Percentiles rank a stretch among this genome's conserved stretches.
phyloP scores from a whole-genome alignment of 352 stramenopile genomes.

The Peronospora belbahrii region DNA sequence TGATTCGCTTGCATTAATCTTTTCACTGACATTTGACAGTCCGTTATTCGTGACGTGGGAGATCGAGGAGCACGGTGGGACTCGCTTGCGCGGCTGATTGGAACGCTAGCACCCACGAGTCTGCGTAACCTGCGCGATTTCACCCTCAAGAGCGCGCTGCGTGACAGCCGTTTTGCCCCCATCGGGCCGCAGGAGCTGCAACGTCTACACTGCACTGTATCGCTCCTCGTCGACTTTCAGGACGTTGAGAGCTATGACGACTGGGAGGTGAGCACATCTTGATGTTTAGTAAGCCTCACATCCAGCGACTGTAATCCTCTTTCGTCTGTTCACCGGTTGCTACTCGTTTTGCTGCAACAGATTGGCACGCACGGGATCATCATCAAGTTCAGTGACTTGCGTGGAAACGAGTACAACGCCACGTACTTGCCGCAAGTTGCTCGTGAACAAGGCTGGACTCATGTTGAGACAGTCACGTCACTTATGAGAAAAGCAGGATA shows the following conservation, averaged over 20 bases:
- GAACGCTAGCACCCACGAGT: conserved; percentile 56
- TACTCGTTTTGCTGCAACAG: conserved; percentile 15
- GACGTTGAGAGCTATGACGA: conserved; percentile 68
- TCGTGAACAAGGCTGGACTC: conserved; percentile 63
- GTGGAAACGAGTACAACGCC: conserved; percentile 47
- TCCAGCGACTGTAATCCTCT: too few species aligned
- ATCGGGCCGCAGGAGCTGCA: conserved; percentile 62
- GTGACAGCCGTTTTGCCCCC: conserved; percentile 68
- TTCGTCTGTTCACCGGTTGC: background rate
- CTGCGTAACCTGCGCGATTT: conserved; percentile 70
- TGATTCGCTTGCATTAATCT: background rate
- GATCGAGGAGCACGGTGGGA: conserved; percentile 45
- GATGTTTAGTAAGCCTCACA: too few species aligned
- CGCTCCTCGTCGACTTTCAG: conserved; percentile 75
- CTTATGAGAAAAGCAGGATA: conserved; percentile 78
- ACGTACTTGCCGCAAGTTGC: conserved; percentile 77
- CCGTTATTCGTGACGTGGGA: conserved; percentile 83
- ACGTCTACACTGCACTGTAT: conserved; percentile 67
- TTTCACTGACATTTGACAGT: conserved; percentile 22
- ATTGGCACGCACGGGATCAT: conserved; percentile 73
- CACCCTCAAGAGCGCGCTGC: conserved; percentile 75
- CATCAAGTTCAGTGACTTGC: conserved; percentile 61
- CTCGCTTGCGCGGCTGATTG: conserved; percentile 68
- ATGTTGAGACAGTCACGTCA: conserved; percentile 64
- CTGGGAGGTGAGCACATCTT: conserved; percentile 51